Base-by-base conservation (phyloP, 164 flowering plant genomes). In the Chimonanthus salicifolius region DNA sequence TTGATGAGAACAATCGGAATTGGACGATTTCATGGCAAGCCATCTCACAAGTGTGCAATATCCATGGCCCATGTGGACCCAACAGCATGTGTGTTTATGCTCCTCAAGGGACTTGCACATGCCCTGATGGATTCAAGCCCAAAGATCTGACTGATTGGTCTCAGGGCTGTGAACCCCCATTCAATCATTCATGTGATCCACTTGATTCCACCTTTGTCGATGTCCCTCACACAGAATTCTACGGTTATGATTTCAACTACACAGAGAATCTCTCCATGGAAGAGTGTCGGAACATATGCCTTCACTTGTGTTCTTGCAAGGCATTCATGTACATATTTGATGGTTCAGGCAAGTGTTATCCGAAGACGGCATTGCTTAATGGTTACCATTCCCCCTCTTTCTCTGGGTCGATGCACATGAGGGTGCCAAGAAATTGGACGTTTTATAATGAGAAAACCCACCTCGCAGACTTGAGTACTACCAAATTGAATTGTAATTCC, bases 121-220 rank as follows among this genome's bases (percentile, higher is more conserved):
- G 74, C 58, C 68, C 60, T 13, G 62, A 58, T 18, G 58, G 58
- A n/a, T 72, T 63, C 64, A 51, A 13, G 21, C 6, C 20, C 69
- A 77, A 43, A 16, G 64, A 71, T 47, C 50, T 2, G 0, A 1
- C 63, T 0, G 84, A 79, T 47, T 80, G 85, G 86, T 58, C 77
- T 9, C 11, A 62, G 4, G 88, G 88, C 3, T 85, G 80, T 74
- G 62, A n/a, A 47, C 74, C 21, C 77, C 3, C 44, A 9, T 74
- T 74, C 45, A 49, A 60, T 1, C 45, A 10, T 3, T 15, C 50
- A 6, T 74, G 77, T 33, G 21, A 71, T 15, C 47, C 49, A 13
- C 20, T 48, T 18, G 13, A 63, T 5, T 20, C 49, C 2, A 43
- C 66, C 20, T 74, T 78, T 47, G 68, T 70, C 33, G 50, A 47